A percentile compares a stretch with the other conserved stretches of the same genome.
Evolutionary conservation across 345 rosid genomes (phyloP).

Genomic region (Arabis hirsuta): DNA sequence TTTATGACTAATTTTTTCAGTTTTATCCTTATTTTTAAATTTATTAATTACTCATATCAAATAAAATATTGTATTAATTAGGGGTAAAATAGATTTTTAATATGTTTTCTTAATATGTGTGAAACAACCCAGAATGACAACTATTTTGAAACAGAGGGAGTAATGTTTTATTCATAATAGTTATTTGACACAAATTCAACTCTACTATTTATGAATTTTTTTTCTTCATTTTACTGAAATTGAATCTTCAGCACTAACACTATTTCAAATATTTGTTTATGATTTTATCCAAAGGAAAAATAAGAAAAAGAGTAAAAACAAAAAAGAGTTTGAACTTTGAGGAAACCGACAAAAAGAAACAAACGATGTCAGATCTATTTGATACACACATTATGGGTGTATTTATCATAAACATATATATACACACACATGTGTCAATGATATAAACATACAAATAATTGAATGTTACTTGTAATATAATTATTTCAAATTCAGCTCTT

Average conservation of each 20-base stretch:
- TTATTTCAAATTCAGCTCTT: background rate
- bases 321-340: constrained; percentile 42
- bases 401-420: background rate
- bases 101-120: too few species aligned
- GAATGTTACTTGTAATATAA: background rate
- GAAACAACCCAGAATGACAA: too few species aligned
- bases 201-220: too few species aligned
- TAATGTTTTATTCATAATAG: background rate
- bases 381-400: constrained; percentile 7
- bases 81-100: too few species aligned
- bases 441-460: background rate
- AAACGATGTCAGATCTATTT: constrained; percentile 30
- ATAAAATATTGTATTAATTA: too few species aligned
- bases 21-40: too few species aligned
- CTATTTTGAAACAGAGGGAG: too few species aligned
- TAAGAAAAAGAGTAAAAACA: background rate
- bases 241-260: too few species aligned
- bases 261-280: too few species aligned
- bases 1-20: too few species aligned
- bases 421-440: background rate
- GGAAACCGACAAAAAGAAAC: constrained; percentile 43
- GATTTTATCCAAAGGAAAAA: background rate
- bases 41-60: too few species aligned
- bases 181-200: background rate
- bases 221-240: too few species aligned